These are phyloP conservation scores for Fusarium hainanense DNA, from an alignment of 2,329 filamentous ascomycete genomes.

Conservation along the genomic window DNA sequence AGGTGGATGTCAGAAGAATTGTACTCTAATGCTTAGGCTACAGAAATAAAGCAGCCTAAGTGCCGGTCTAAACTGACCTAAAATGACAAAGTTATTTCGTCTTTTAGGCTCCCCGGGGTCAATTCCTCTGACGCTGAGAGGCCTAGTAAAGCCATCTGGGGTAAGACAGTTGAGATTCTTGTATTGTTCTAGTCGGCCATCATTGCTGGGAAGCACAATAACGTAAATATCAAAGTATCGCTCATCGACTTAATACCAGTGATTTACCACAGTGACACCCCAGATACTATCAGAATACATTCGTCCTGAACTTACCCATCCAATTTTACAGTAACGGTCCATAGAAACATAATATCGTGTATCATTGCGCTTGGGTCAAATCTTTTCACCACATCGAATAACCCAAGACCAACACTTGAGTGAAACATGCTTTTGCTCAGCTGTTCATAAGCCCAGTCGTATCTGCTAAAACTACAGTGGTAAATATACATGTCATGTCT, in stretches of 20 bases:
- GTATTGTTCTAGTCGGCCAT: not conserved
- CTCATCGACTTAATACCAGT: too few species aligned
- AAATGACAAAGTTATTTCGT: too few species aligned
- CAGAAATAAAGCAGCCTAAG: too few species aligned
- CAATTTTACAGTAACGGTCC: not conserved
- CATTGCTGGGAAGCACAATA: not conserved
- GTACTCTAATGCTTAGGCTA: too few species aligned
- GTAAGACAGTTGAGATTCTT: not conserved
- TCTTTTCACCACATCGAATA: not conserved
- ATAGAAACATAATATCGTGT: not conserved
- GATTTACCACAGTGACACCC: not conserved
- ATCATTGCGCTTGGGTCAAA: not conserved
- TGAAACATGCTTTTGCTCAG: conserved; percentile 33
- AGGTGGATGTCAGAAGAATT: too few species aligned
- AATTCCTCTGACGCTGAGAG: too few species aligned
- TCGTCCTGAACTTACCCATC: too few species aligned
- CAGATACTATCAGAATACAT: not conserved
- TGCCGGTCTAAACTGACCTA: too few species aligned
- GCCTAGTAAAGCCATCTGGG: too few species aligned
- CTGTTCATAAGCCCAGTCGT: conserved; percentile 27
- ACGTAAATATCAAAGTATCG: not conserved
- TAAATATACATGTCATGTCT: conserved; percentile 45
- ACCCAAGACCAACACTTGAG: not conserved
- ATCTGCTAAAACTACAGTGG: conserved; percentile 47
- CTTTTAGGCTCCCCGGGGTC: too few species aligned